Evolutionary conservation across 768 basidiomycete species (phyloP), one percentile per base, ranked within the genome.

Genomic region (Austroboletus festivus): DNA sequence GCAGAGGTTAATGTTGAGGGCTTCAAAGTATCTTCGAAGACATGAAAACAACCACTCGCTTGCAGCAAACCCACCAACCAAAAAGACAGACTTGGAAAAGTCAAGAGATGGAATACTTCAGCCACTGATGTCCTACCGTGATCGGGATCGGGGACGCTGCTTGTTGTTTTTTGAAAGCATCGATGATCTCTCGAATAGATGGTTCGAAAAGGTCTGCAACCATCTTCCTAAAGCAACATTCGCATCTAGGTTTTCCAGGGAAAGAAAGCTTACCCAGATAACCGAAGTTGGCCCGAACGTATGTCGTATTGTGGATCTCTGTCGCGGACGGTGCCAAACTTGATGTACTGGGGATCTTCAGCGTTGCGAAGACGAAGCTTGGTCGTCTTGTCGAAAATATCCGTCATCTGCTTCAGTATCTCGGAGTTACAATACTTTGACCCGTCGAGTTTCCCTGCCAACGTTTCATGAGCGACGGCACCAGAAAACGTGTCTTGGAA

Each of bases 41-140:
- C 68, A 64, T 2, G 62, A 52, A 50, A 74, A 79, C 16, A 81
- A 58, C 70, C 72, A 79, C 38, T 75, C 72, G 48, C 71, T 79
- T 1, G 76, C 74, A 10, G 74, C 73, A 58, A 80, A 80, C 0
- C 78, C 79, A 7, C 80, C 79, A 3, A 81, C 78, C 1, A 83
- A 71, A 45, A 80, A 72, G 20, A 78, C 68, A 11, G 67, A 64
- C 68, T 69, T 37, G 18, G 10, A 43, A 18, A 0, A 1, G 15
- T 46, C 48, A 46, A 12, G 26, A 15, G 7, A 16, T 26, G 23
- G 46, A 19, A 16, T 11, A 7, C 2, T 10, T 3, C 38, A 45
- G 23, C 11, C 23, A 28, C 13, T 12, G 4, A 5, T 9, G 18
- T 48, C 68, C 23, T 47, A 72, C 73, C 10, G 65, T 62, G 41